Evolutionary conservation across 139 green algal genomes (phyloP), one percentile per base, ranked within the genome.

Genomic region (Chlamydomonas sp.): DNA sequence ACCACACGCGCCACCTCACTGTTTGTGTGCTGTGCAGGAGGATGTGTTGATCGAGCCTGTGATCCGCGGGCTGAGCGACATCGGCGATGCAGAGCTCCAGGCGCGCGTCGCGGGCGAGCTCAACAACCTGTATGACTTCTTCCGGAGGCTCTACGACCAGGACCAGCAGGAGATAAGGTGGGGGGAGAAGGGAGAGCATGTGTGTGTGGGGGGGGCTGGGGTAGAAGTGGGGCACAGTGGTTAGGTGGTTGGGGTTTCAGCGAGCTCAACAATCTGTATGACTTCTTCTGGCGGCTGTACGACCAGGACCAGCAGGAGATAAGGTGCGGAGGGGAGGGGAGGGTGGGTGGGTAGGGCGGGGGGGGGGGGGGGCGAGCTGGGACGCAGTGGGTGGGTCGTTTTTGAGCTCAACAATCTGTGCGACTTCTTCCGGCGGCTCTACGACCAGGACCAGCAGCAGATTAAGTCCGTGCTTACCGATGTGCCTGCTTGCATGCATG

Each of bases 221-320:
- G n/a, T n/a, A n/a, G n/a, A n/a, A n/a, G 10, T 4, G 49, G 6
- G 49, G 49, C 34, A 37, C 13, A 10, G 26, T 38, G 38, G 5
- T 26, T 13, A 57, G 20, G 29, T 22, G 29, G n/a, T n/a, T n/a
- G n/a, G n/a, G n/a, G n/a, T n/a, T n/a, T n/a, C n/a, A n/a, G n/a
- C 3, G 49, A 78, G 47, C 73, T 78, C 49, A 31, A 28, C 26
- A 58, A 71, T 20, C 66, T 83, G 49, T 75, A 80, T 5, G 65
- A 73, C 1, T 80, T 80, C 57, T 80, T 83, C 50, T 66, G 68
- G 5, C 13, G 16, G 35, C 57, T 83, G 38, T 76, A 78, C 47
- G 60, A 78, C 5, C 59, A 80, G 43, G 74, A 83, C 54, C 70
- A 80, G 67, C 35, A 70, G n/a, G 75, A 74, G 43, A 74, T 74